phyloP scores from a whole-genome alignment of 768 basidiomycete genomes.

The Steccherinum ochraceum region DNA sequence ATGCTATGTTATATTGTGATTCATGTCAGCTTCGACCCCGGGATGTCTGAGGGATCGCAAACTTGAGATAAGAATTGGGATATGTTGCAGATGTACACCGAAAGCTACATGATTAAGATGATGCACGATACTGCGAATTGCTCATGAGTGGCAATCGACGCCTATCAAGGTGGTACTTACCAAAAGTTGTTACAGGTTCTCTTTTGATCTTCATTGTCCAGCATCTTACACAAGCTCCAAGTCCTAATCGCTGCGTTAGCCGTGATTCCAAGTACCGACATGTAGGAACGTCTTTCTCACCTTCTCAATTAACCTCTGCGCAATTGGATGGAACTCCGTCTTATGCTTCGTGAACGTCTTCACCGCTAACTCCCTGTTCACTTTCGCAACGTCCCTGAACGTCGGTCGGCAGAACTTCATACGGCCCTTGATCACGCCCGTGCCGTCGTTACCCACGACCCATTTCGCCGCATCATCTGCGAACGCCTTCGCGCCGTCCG shows the following conservation, averaged over 20 bases:
- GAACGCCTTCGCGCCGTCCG: slow-evolving; percentile 43
- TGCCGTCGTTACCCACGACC: slow-evolving; percentile 57
- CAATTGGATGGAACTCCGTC: slow-evolving; percentile 69
- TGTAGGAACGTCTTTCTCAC: slow-evolving; percentile 30
- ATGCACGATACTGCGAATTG: too few species aligned
- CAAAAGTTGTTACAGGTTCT: too few species aligned
- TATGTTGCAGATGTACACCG: too few species aligned
- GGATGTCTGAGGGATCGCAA: too few species aligned
- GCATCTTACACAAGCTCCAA: background rate
- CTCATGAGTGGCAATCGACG: too few species aligned
- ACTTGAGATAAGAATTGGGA: too few species aligned
- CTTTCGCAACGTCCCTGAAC: slow-evolving; percentile 48
- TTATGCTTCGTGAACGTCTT: slow-evolving; percentile 41
- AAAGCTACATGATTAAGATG: too few species aligned
- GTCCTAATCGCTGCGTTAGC: too few species aligned
- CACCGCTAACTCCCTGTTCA: slow-evolving; percentile 47
- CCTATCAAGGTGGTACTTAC: too few species aligned
- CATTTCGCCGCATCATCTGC: slow-evolving; percentile 50
- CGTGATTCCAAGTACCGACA: slow-evolving; percentile 9
- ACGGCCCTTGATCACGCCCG: slow-evolving; percentile 62
- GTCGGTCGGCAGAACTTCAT: slow-evolving; percentile 83
- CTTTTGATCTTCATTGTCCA: too few species aligned
- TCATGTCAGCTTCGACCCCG: too few species aligned
- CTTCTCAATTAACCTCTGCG: slow-evolving; percentile 69
- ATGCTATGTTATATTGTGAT: too few species aligned